Evolutionary conservation across 75 land plant genomes (phyloP).

Genomic region (Isoetes taiwanensis): DNA sequence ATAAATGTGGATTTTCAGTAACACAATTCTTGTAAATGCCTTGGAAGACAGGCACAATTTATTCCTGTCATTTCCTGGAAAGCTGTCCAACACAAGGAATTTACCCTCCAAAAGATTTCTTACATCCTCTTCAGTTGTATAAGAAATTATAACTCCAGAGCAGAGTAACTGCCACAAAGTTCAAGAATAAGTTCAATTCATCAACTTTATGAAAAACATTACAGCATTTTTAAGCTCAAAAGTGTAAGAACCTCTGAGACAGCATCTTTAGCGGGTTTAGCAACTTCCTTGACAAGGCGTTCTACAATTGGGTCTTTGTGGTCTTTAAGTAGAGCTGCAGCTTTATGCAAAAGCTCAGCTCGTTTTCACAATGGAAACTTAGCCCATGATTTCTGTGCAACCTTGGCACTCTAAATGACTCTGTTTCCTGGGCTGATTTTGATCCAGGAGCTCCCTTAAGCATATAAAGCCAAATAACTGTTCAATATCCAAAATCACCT

Average conservation of each 20-base stretch:
- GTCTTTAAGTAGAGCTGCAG: not conserved
- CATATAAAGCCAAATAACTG: too few species aligned
- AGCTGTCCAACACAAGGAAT: not conserved
- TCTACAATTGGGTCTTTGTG: not conserved
- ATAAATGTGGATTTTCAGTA: too few species aligned
- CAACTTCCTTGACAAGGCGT: slow-evolving; percentile 2
- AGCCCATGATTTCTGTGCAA: not conserved
- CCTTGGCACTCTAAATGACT: slow-evolving; percentile 7
- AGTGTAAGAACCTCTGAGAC: not conserved
- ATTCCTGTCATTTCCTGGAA: slow-evolving; percentile 3
- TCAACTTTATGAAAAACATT: too few species aligned
- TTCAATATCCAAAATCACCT: too few species aligned
- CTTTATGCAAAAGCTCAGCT: not conserved
- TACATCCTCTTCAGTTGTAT: slow-evolving; percentile 4
- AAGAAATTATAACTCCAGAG: not conserved
- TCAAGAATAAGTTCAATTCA: not conserved
- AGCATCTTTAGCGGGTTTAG: slow-evolving; percentile 3
- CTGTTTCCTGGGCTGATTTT: too few species aligned
- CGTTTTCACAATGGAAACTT: not conserved
- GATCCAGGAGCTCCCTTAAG: too few species aligned
- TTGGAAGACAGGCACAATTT: slow-evolving; percentile 6
- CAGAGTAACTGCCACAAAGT: not conserved
- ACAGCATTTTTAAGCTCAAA: not conserved
- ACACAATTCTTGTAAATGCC: too few species aligned
- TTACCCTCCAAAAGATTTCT: not conserved